Percentiles rank a stretch among this genome's conserved stretches.
These are phyloP conservation scores for Nitzschia putrida DNA, from an alignment of 108 stramenopile genomes.

Conservation along the genomic window DNA sequence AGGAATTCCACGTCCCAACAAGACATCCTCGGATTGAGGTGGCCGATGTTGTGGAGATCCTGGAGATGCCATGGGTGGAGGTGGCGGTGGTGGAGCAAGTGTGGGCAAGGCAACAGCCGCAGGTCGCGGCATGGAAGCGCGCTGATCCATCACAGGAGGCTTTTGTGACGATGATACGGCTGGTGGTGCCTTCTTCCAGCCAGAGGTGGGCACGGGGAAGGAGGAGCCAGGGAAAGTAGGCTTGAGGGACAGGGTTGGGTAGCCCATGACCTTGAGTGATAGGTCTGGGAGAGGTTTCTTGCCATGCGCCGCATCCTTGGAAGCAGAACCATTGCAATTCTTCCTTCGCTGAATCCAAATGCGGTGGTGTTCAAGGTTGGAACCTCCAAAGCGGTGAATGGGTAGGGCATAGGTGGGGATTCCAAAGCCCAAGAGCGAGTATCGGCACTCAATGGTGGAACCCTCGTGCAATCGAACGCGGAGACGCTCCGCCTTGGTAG, in stretches of 20 bases:
- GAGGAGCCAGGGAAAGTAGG: not conserved
- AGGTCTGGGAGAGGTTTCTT: not conserved
- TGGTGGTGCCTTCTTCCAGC: not conserved
- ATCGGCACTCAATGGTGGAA: constrained; percentile 6
- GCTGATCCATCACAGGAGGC: not conserved
- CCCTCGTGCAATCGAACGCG: constrained; percentile 2
- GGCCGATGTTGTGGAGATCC: not conserved
- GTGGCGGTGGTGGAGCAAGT: not conserved
- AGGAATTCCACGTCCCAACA: constrained; percentile 22
- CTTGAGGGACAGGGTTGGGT: not conserved
- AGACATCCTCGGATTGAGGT: constrained; percentile 11
- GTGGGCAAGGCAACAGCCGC: no score
- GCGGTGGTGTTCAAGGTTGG: not conserved
- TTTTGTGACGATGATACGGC: not conserved
- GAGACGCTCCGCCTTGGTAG: not conserved
- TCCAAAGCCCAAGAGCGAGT: not conserved
- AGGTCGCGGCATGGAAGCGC: not conserved
- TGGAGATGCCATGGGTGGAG: not conserved
- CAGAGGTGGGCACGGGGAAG: not conserved
- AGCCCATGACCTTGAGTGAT: not conserved
- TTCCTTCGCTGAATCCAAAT: not conserved
- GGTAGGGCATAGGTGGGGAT: constrained; percentile 6
- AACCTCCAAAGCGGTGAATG: not conserved
- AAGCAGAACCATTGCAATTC: not conserved
- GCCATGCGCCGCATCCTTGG: not conserved